These are phyloP conservation scores for Lanmaoa pseudosensibilis DNA, from an alignment of 768 basidiomycete species.

Conservation along the genomic window DNA sequence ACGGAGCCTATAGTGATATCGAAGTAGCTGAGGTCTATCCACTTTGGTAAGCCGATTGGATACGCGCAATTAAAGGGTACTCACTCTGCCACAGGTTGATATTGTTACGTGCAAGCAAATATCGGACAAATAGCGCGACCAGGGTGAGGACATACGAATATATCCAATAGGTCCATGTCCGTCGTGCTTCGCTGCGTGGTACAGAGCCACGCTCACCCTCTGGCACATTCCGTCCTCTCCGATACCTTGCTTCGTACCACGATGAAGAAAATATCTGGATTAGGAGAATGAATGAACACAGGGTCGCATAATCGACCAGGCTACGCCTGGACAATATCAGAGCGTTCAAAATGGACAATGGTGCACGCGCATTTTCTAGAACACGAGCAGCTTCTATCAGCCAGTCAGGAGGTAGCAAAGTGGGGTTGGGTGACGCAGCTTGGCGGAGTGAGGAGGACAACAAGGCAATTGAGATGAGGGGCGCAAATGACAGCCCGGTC, in stretches of 20 bases:
- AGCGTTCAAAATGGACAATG: slow-evolving; percentile 49
- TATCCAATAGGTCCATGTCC: slow-evolving; percentile 61
- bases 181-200: slow-evolving; percentile 66
- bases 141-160: slow-evolving; percentile 60
- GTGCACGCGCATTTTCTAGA: slow-evolving; percentile 43
- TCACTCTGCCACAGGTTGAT: slow-evolving; percentile 72
- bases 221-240: slow-evolving; percentile 40
- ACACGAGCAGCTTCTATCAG: slow-evolving; percentile 70
- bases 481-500: slow-evolving; percentile 81
- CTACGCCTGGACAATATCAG: slow-evolving; percentile 70
- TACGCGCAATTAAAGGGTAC: slow-evolving; percentile 25
- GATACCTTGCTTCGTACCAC: slow-evolving; percentile 62
- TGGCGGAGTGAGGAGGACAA: slow-evolving; percentile 52
- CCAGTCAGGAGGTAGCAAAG: slow-evolving; percentile 63
- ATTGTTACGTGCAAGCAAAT: slow-evolving; percentile 41
- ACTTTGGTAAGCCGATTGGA: slow-evolving; percentile 2
- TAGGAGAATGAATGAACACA: slow-evolving; percentile 78
- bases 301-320: slow-evolving; percentile 74
- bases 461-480: slow-evolving; percentile 72
- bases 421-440: slow-evolving; percentile 28
- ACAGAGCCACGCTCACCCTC: slow-evolving; percentile 77
- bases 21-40: slow-evolving; percentile 70
- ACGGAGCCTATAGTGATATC: slow-evolving; percentile 72
- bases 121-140: slow-evolving; percentile 49
- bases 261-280: slow-evolving; percentile 79